phyloP scores from a whole-genome alignment of 2,329 filamentous ascomycete species.

The Exophiala calicioides region DNA sequence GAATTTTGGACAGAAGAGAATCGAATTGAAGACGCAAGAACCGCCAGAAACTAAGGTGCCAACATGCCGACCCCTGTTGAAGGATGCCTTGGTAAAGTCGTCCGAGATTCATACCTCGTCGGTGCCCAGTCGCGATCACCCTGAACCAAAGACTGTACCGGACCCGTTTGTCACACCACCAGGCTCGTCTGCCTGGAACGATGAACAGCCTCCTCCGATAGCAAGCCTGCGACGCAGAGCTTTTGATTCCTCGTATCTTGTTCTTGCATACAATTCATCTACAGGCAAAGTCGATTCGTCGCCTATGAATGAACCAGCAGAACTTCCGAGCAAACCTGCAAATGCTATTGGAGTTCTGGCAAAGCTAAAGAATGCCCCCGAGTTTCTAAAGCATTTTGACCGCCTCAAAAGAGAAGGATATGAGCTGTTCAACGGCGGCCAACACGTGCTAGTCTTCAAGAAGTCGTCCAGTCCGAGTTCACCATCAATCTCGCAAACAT shows the following conservation, averaged over 20 bases:
- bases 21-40: conserved; percentile 14
- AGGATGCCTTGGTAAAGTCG: not conserved
- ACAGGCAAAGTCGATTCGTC: conserved; percentile 23
- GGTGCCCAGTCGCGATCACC: not conserved
- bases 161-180: conserved; percentile 19
- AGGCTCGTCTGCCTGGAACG: conserved; percentile 23
- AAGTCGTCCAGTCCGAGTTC: conserved; percentile 10
- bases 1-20: conserved; percentile 22
- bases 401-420: conserved; percentile 43
- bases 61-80: not conserved
- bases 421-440: conserved; percentile 44
- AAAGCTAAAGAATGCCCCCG: conserved; percentile 42
- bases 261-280: conserved; percentile 28
- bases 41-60: not conserved
- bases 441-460: conserved; percentile 35
- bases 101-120: not conserved
- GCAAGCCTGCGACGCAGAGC: conserved; percentile 12
- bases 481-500: not conserved
- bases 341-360: conserved; percentile 40
- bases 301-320: conserved; percentile 22
- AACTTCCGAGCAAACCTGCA: conserved; percentile 1
- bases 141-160: conserved; percentile 12
- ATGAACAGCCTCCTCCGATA: conserved; percentile 25
- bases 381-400: conserved; percentile 44
- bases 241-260: conserved; percentile 22